Evolutionary conservation across 2,329 filamentous ascomycete species (phyloP).

Genomic region (Chaetomium olivaceum): DNA sequence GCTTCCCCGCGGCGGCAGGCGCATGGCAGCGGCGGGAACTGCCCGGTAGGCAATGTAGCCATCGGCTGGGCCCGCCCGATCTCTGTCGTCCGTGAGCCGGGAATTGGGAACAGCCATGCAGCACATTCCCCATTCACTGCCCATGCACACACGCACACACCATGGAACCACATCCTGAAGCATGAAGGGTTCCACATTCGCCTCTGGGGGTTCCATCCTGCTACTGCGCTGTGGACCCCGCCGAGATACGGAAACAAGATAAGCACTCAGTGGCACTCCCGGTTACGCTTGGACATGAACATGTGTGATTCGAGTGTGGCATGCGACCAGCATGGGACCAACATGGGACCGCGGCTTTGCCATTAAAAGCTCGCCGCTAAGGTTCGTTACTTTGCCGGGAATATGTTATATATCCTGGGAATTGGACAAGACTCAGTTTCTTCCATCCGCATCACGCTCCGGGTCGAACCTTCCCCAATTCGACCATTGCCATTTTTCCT

Average conservation of each 20-base stretch:
- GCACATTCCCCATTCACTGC: slow-evolving; percentile 1
- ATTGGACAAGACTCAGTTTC: not conserved
- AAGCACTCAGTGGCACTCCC: not conserved
- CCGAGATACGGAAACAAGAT: not conserved
- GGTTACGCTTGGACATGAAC: not conserved
- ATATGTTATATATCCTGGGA: not conserved
- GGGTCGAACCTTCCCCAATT: not conserved
- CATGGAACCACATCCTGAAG: not conserved
- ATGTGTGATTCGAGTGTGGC: not conserved
- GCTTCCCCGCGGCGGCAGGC: not conserved
- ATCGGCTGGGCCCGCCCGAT: not conserved
- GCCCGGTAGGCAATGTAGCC: not conserved
- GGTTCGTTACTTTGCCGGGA: not conserved
- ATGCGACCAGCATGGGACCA: not conserved
- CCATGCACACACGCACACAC: too few relatives aligned
- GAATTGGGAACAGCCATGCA: not conserved
- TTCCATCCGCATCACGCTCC: not conserved
- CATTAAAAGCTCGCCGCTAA: not conserved
- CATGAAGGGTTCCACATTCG: not conserved
- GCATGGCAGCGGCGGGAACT: not conserved
- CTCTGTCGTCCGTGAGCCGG: not conserved
- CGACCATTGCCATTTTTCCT: not conserved
- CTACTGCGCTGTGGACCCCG: not conserved
- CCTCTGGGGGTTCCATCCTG: not conserved
- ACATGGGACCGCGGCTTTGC: too few relatives aligned